A percentile compares a stretch with the other conserved stretches of the same genome.
Evolutionary conservation across 257 asterid genomes (phyloP).

Genomic region (Lavandula angustifolia): DNA sequence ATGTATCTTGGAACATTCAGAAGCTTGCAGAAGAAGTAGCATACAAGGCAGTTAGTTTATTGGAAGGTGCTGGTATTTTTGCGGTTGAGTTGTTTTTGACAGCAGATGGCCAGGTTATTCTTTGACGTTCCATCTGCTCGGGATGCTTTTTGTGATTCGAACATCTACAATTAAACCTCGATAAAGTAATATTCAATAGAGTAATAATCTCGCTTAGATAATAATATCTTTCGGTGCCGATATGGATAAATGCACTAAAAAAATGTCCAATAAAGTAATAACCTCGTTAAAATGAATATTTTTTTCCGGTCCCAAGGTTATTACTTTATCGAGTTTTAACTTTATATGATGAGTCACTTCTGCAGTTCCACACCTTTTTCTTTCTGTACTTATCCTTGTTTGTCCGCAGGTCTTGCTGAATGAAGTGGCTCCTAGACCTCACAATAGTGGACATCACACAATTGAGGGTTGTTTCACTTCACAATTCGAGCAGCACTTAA

Average conservation of each 20-base stretch:
- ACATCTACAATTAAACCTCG: too few relatives aligned
- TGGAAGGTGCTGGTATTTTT: conserved; percentile 95
- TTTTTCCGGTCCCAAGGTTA: too few relatives aligned
- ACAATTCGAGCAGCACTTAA: conserved; percentile 91
- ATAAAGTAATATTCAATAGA: too few relatives aligned
- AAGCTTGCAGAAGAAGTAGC: conserved; percentile 92
- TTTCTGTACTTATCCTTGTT: conserved; percentile 24
- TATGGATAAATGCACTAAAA: too few relatives aligned
- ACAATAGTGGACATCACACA: conserved; percentile 96
- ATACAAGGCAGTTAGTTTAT: conserved; percentile 70
- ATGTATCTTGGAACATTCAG: conserved; percentile 70
- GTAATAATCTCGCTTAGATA: too few relatives aligned
- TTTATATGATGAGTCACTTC: conserved; percentile 4
- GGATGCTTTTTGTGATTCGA: neutral
- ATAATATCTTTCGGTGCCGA: too few relatives aligned
- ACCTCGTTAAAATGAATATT: too few relatives aligned
- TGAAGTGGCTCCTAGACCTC: conserved; percentile 99
- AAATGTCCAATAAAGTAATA: too few relatives aligned
- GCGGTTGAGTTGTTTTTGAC: conserved; percentile 94
- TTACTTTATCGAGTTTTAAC: too few relatives aligned
- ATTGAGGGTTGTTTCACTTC: conserved; percentile 90
- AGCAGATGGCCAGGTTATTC: conserved; percentile 79
- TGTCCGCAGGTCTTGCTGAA: conserved; percentile 71
- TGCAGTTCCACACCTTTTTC: conserved; percentile 20
- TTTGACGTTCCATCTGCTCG: conserved; percentile 13